Evolutionary conservation across 1,284 basidiomycete species (phyloP).

Genomic region (Heimioporus punctisporus): DNA sequence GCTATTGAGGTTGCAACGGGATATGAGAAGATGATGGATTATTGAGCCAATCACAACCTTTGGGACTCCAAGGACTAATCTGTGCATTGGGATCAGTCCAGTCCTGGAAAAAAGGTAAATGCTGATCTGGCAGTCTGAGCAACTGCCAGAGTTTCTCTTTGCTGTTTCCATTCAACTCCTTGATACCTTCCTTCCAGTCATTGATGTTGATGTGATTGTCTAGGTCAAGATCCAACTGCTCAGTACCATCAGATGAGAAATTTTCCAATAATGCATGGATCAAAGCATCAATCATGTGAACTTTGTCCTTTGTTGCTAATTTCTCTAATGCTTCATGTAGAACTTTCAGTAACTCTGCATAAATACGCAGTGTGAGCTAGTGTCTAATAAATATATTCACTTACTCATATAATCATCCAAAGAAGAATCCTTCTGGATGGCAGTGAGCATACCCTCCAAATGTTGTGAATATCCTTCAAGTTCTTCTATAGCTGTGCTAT

Average conservation of each 20-base stretch:
- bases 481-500: too few relatives aligned
- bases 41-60: background rate
- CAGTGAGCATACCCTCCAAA: background rate
- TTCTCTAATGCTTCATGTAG: background rate
- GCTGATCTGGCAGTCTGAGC: background rate
- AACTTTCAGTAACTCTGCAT: background rate
- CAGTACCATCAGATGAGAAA: background rate
- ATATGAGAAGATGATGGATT: background rate
- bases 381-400: background rate
- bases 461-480: too few relatives aligned
- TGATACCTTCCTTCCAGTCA: background rate
- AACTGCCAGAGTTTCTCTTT: background rate
- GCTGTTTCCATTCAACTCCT: background rate
- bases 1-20: background rate
- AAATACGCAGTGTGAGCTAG: background rate
- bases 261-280: background rate
- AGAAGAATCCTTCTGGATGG: background rate
- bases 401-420: background rate
- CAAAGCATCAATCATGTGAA: background rate
- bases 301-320: background rate
- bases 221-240: background rate
- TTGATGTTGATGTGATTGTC: background rate
- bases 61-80: background rate
- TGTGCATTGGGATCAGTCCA: background rate
- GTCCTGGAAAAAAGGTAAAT: background rate